A percentile compares a stretch with the other conserved stretches of the same genome.
These are phyloP conservation scores for Zymoseptoria tritici DNA, from an alignment of 2,329 filamentous ascomycete species.

Conservation along the genomic window DNA sequence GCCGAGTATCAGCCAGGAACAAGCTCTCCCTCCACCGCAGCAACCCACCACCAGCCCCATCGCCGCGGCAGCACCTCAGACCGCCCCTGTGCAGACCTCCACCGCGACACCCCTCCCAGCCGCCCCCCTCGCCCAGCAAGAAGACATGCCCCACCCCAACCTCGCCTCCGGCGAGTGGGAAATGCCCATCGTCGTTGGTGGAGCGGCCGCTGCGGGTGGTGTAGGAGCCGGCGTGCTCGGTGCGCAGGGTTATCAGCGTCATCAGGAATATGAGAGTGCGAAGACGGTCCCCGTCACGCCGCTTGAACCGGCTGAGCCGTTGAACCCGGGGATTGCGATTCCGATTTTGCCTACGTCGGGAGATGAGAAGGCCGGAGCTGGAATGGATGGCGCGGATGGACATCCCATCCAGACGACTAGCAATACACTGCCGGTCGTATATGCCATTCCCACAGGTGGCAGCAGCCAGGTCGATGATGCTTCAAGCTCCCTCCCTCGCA, in stretches of 20 bases:
- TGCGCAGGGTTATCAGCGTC: conserved; percentile 18
- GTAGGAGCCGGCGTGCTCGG: conserved; percentile 33
- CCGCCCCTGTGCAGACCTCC: not conserved
- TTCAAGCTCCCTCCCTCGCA: not conserved
- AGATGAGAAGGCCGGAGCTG: not conserved
- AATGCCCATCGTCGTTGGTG: conserved; percentile 33
- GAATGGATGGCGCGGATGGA: too few relatives aligned
- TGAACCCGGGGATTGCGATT: not conserved
- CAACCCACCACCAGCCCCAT: conserved; percentile 16
- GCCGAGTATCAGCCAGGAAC: conserved; percentile 11
- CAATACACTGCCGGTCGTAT: not conserved
- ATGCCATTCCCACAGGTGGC: not conserved
- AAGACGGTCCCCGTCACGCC: not conserved
- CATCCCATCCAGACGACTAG: not conserved
- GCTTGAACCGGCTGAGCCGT: not conserved
- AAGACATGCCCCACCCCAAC: not conserved
- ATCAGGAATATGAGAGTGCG: conserved; percentile 12
- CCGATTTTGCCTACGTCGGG: not conserved
- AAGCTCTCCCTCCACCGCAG: conserved; percentile 22
- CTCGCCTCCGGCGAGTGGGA: not conserved
- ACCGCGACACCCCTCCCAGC: not conserved
- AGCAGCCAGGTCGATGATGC: too few relatives aligned
- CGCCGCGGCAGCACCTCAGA: conserved; percentile 4
- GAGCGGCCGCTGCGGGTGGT: conserved; percentile 34
- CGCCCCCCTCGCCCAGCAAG: conserved; percentile 7